Conservation (phyloP, 83 land plant species). For the Diphasiastrum complanatum region DNA sequence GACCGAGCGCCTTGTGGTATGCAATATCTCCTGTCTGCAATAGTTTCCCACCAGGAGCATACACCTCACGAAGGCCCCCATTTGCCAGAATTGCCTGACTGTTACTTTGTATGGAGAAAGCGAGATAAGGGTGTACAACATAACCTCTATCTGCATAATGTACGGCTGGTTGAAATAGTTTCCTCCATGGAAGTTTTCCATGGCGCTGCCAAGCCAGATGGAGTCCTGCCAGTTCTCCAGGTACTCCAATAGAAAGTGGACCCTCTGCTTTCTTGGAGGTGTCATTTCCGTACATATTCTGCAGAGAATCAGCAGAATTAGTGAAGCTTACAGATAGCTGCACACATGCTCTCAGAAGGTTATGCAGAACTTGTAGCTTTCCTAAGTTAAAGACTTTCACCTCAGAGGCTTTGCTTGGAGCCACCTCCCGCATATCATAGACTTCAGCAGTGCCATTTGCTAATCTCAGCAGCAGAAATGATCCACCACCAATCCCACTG, state of each 20-base stretch:
- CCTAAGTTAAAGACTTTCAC: too few species aligned
- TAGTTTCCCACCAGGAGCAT: constrained; percentile 58
- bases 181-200: constrained; percentile 65
- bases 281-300: constrained; percentile 73
- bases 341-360: background rate
- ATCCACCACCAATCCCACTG: constrained; percentile 94
- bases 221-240: constrained; percentile 86
- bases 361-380: too few species aligned
- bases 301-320: constrained; percentile 2
- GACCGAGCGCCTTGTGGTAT: constrained; percentile 46
- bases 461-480: constrained; percentile 56
- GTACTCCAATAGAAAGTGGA: constrained; percentile 64
- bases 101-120: constrained; percentile 16
- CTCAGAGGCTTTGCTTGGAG: constrained; percentile 74
- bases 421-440: constrained; percentile 71
- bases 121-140: constrained; percentile 51
- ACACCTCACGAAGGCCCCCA: constrained; percentile 46
- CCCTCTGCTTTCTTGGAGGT: constrained; percentile 41
- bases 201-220: constrained; percentile 63
- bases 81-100: constrained; percentile 41
- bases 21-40: constrained; percentile 55
- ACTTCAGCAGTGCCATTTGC: constrained; percentile 41
- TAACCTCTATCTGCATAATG: constrained; percentile 63
- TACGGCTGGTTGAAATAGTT: constrained; percentile 60
- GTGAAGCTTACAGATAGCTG: background rate